Evolutionary conservation across 2,329 filamentous ascomycete genomes (phyloP), one percentile per base, ranked within the genome.

Genomic region (Huntiella abstrusa): DNA sequence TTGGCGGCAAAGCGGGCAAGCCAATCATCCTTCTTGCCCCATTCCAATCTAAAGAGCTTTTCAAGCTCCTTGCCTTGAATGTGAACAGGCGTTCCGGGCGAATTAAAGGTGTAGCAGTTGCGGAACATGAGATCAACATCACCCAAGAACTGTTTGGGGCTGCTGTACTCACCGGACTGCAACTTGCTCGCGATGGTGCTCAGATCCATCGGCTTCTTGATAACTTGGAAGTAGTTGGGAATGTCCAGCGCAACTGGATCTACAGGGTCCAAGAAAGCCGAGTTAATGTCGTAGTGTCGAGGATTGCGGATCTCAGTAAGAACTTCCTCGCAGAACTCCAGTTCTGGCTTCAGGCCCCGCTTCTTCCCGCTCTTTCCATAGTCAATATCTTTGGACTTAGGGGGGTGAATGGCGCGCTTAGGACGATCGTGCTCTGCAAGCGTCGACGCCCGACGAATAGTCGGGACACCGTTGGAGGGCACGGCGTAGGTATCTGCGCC

Each of bases 161-260:
- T 84, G 53, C 76, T 72, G 57, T 96, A 96, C 47, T 85, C 75
- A 19, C 86, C 85, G 10, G 69, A 68, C 54, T 80, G 75, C 36
- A 95, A 69, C 62, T 92, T 92, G 37, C 70, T 69, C 33, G 73
- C 69, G 57, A 94, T 81, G n/a, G 84, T 94, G 12, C 72, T 69
- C 43, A 95, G 68, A 59, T 98, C 88, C 88, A 96, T 98, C 0
- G 91, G 91, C 59, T 87, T 85, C 68, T 94, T 96, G 64, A 98
- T 86, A 51, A 96, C 69, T 56, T 81, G 85, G 59, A 91, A 84
- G 59, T 98, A 98, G 17, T 81, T 80, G 1, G 91, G 91, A 50
- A 96, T 95, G 58, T 88, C 86, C 46, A 96, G 67, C 0, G 87
- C 88, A 33, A 96, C 87, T 0, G 91, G 86, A 58, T 98, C 91